Evolutionary conservation across 2,329 filamentous ascomycete genomes (phyloP).

Genomic region (Sordariomycetes sp.): DNA sequence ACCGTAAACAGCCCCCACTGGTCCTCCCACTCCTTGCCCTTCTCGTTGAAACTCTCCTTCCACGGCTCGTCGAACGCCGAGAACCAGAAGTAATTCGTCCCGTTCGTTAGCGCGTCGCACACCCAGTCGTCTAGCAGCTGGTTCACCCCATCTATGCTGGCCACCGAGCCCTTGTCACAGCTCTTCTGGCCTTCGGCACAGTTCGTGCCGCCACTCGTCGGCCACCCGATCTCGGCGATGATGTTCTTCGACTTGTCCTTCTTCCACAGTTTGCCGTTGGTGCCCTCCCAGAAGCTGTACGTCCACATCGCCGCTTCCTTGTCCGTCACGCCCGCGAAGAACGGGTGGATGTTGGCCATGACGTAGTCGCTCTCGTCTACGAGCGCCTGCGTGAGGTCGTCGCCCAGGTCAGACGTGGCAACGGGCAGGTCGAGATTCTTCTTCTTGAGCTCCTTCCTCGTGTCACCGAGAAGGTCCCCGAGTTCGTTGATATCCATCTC

Average conservation of each 20-base stretch:
- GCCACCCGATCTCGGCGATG: slow-evolving; percentile 90
- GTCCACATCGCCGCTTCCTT: slow-evolving; percentile 69
- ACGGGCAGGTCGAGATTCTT: slow-evolving; percentile 62
- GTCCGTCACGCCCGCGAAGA: slow-evolving; percentile 73
- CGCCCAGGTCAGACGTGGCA: slow-evolving; percentile 79
- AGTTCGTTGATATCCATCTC: slow-evolving; percentile 59
- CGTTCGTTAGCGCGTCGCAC: slow-evolving; percentile 67
- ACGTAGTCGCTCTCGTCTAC: slow-evolving; percentile 68
- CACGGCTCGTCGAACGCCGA: slow-evolving; percentile 95
- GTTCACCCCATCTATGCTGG: slow-evolving; percentile 73
- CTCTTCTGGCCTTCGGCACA: too few species aligned
- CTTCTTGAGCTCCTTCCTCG: slow-evolving; percentile 61
- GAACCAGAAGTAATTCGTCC: slow-evolving; percentile 95
- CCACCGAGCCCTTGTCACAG: slow-evolving; percentile 59
- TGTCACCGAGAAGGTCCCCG: slow-evolving; percentile 51
- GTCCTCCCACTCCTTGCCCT: slow-evolving; percentile 74
- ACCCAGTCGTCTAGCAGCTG: slow-evolving; percentile 80
- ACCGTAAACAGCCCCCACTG: slow-evolving; percentile 91
- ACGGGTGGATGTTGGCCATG: slow-evolving; percentile 96
- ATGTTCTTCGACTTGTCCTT: slow-evolving; percentile 56
- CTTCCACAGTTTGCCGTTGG: slow-evolving; percentile 58
- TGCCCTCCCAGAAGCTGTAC: slow-evolving; percentile 63
- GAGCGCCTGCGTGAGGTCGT: slow-evolving; percentile 69
- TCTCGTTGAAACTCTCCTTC: slow-evolving; percentile 67
- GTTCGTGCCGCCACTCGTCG: slow-evolving; percentile 60